phyloP scores from a whole-genome alignment of 768 basidiomycete species.

The Exsudoporus frostii region DNA sequence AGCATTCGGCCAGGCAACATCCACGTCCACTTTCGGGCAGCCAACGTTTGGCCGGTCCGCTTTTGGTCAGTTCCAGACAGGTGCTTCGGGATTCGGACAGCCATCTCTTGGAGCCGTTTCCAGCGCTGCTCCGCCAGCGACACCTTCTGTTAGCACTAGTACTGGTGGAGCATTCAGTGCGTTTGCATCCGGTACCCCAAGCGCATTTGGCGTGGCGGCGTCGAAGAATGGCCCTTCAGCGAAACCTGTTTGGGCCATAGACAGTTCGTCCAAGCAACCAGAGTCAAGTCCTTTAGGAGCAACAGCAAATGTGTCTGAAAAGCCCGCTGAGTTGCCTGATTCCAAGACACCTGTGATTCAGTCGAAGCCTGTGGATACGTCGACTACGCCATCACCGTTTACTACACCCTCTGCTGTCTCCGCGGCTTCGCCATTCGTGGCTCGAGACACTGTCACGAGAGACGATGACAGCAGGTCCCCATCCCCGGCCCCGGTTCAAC shows the following conservation, averaged over 20 bases:
- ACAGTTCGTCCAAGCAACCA: constrained; percentile 6
- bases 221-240: constrained; percentile 15
- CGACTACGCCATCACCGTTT: constrained; percentile 6
- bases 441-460: constrained; percentile 12
- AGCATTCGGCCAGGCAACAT: constrained; percentile 28
- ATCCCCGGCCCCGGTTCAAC: constrained; percentile 16
- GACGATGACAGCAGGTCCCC: constrained; percentile 29
- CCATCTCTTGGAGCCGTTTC: constrained; percentile 15
- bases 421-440: background rate
- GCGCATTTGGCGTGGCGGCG: constrained; percentile 28
- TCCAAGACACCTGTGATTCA: constrained; percentile 11
- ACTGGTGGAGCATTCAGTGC: constrained; percentile 36
- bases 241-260: constrained; percentile 24
- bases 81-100: constrained; percentile 22
- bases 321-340: constrained; percentile 7
- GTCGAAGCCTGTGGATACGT: background rate
- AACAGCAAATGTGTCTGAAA: constrained; percentile 6
- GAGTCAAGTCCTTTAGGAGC: constrained; percentile 4
- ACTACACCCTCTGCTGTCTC: background rate
- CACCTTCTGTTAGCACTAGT: constrained; percentile 10
- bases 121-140: constrained; percentile 8
- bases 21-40: constrained; percentile 34
- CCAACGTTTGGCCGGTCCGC: constrained; percentile 39
- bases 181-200: constrained; percentile 29
- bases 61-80: constrained; percentile 21